Base-by-base conservation (phyloP, 257 asterid genomes). In the Solanum paucissectum region DNA sequence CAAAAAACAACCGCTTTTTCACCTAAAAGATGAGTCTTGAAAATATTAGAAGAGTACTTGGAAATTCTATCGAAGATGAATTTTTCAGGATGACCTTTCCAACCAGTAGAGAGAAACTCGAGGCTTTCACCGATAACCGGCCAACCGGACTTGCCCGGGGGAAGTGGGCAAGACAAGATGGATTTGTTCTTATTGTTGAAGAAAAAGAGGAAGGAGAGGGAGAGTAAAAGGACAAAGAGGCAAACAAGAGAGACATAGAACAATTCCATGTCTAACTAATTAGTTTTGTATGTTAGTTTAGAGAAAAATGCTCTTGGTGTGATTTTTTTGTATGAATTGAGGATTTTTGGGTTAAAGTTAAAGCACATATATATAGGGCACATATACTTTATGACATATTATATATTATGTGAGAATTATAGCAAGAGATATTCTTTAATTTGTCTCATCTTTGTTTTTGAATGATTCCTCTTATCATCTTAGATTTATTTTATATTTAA, bases 11-110 rank as follows among this genome's bases (percentile, higher is more conserved):
- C 92, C 0, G 90, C 91, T 4, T 84, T 87, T 55, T 92, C 92
- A 0, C 94, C 93, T 0, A 94, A 60, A 23, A 94, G 90, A 64
- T 92, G 94, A 4, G 95, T 90, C 29, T 77, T 88, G 42, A 94
- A 94, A 25, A 91, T 88, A 1, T 23, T n/a, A 18, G 95, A 88
- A 1, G 90, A 86, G 89, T 92, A 92, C 13, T 90, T 92, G 0
- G 91, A 52, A 75, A 92, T 92, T 12, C 95, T 88, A 25, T 92
- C 94, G 36, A 92, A 93, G 2, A 94, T 89, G 89, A 92, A 94
- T 42, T 90, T 94, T 36, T 92, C 95, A 2, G 94, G 95, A 21
- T 92, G 91, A 27, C 94, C 96, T 38, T 94, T 93, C 93, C 95
- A 89, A 38, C 94, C 94, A 1, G 91, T 81, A 1, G 95, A 92